Base-by-base conservation (phyloP, 2,329 filamentous ascomycete genomes). In the Grosmannia penicillata region DNA sequence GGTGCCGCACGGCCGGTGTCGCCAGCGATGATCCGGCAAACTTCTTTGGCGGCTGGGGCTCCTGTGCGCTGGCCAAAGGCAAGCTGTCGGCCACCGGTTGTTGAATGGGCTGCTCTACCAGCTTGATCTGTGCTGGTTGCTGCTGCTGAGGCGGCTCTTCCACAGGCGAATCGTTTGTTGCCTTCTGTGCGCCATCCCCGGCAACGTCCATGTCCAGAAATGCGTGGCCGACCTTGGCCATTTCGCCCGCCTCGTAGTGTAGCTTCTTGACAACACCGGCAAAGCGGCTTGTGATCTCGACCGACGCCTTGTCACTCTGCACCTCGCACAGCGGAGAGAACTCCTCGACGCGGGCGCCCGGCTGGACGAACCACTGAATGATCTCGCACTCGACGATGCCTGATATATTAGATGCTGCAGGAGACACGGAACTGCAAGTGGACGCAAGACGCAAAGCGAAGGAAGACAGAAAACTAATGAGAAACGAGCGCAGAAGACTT, bases 331-430 rank as follows among this genome's bases (percentile, higher is more conserved):
- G 71, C 43, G 89, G 91, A 50, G 93, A 91, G 71, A 94, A 98
- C 64, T 98, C 89, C 63, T 98, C 87, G 50, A 98, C 87, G 41
- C 82, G 78, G 26, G 91, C 91, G 42, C 87, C 89, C 36, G 93
- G 86, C 61, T 95, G 82, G 48, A 98, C 89, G 57, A 96, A 98
- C 91, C 91, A 98, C 65, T 98, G 91, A 52, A 96, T 96, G 53
- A 98, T 84, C 60, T 98, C 91, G 54, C 91, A 94, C 63, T 98
- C 91, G 55, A 91, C 87, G 53, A 96, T 98, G 39, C 91, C 91
- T 91, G 50, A 11, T 9, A 4, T 10, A 18, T 13, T 10, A 27
- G 24, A 27, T 5, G 18, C n/a, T n/a, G n/a, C n/a, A n/a, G n/a
- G 11, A 13, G 21, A 8, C 15, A 36, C 13, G 13, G 3, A 14